Evolutionary conservation across 176 grass and related monocot genomes (phyloP).

Genomic region (Typha latifolia): DNA sequence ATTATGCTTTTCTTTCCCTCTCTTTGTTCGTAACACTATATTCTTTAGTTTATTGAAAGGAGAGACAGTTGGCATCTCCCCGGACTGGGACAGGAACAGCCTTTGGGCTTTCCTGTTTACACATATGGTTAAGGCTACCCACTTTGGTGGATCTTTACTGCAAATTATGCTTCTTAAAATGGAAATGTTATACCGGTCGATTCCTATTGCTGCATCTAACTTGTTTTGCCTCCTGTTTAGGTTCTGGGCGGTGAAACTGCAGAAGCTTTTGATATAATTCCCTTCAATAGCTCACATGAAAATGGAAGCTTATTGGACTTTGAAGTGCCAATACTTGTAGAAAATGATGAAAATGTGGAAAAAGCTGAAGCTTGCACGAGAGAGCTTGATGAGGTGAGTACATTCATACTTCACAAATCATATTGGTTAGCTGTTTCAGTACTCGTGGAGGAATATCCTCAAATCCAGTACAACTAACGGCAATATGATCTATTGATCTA

Average conservation of each 20-base stretch:
- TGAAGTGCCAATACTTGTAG: conserved; percentile 55
- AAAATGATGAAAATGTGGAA: conserved; percentile 74
- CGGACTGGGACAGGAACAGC: too few relatives aligned
- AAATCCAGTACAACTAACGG: too few relatives aligned
- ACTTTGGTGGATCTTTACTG: neutral
- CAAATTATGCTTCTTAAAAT: neutral
- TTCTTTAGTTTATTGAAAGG: too few relatives aligned
- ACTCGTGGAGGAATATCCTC: too few relatives aligned
- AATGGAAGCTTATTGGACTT: conserved; percentile 47
- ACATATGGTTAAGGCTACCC: too few relatives aligned
- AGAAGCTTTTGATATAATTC: conserved; percentile 34
- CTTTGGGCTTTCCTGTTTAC: too few relatives aligned
- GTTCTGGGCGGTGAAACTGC: conserved; percentile 33
- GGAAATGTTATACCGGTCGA: neutral
- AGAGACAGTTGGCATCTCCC: neutral
- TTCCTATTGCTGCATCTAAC: conserved; percentile 19
- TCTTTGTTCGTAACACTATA: too few relatives aligned
- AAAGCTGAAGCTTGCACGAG: conserved; percentile 80
- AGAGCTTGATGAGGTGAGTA: conserved; percentile 89
- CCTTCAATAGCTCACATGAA: conserved; percentile 20
- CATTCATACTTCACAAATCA: neutral
- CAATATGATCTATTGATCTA: too few relatives aligned
- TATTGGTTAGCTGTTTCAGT: too few relatives aligned
- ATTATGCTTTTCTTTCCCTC: too few relatives aligned
- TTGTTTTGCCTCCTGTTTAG: conserved; percentile 34